Base-by-base conservation (phyloP, 306 rosid species). In the Glycine tomentella region DNA sequence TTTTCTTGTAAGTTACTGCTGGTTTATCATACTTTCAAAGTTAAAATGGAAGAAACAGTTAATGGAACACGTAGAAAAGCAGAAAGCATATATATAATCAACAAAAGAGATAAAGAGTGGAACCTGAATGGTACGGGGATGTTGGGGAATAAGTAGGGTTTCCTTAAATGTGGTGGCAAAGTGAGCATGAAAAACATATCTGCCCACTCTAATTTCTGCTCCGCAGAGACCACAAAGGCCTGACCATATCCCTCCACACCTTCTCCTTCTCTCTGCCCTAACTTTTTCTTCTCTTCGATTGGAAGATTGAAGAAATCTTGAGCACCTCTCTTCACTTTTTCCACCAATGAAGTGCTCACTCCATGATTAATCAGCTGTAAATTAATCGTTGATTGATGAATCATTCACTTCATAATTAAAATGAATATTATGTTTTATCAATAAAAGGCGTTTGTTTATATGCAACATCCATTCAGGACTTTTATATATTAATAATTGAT, bases 171-270 rank as follows among this genome's bases (percentile, higher is more conserved):
- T 7, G 44, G 8, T 57, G 91, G 90, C 5, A 62, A 57, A 36
- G 86, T 75, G 70, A 53, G 0, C 17, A 86, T 2, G n/a, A 3
- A 69, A 33, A 87, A 84, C 42, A 86, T 1, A 71, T 90, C 90
- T 50, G 76, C 87, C 93, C 91, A 90, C 10, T 87, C 84, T 58
- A 89, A 81, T 80, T 90, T 90, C 71, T 87, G 93, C 13, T 84
- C 85, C n/a, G 86, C 82, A 2, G 88, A 86, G 4, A 83, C 67
- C 0, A 88, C 90, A 72, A 84, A 87, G 42, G 0, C 20, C 7
- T 90, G 90, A 45, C 93, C 89, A 78, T 82, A 90, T 9, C 90
- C 91, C 75, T 90, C 85, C 5, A 49, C 0, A 3, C 70, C 70
- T 64, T 84, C 85, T 68, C 85, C 87, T 34, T 62, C 12, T 52